These are phyloP conservation scores for Boletus bicolor DNA, from an alignment of 768 basidiomycete genomes.

Conservation along the genomic window DNA sequence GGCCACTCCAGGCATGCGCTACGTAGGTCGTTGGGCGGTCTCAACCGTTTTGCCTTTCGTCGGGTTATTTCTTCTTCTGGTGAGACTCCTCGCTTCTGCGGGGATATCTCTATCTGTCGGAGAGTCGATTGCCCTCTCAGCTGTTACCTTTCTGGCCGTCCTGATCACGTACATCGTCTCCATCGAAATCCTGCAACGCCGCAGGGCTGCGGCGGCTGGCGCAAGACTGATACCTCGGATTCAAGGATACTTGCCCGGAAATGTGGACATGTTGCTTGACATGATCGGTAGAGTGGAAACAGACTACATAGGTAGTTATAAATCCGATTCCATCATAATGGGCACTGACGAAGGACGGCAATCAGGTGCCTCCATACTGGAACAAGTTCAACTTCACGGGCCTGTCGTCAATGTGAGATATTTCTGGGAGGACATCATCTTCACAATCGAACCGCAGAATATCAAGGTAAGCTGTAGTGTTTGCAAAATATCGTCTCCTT, in stretches of 20 bases:
- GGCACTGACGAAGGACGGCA: background rate
- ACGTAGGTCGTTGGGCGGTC: conserved; percentile 13
- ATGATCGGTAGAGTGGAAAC: conserved; percentile 19
- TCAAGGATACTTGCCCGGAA: conserved; percentile 34
- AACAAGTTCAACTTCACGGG: conserved; percentile 26
- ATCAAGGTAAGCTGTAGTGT: conserved; percentile 30
- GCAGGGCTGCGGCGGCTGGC: conserved; percentile 20
- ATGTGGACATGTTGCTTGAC: conserved; percentile 31
- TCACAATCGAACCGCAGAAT: conserved; percentile 52
- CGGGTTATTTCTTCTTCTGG: conserved; percentile 13
- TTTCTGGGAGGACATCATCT: conserved; percentile 46
- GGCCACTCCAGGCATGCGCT: conserved; percentile 25
- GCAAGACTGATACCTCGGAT: conserved; percentile 32
- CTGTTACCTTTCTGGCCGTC: background rate
- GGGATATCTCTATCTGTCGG: conserved; percentile 12
- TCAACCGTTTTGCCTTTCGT: conserved; percentile 13
- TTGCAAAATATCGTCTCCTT: background rate
- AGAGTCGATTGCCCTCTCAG: conserved; percentile 5
- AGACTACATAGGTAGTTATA: conserved; percentile 36
- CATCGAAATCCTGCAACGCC: conserved; percentile 7
- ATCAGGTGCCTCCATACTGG: conserved; percentile 25
- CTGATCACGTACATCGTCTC: background rate
- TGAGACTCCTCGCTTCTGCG: conserved; percentile 3
- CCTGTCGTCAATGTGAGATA: conserved; percentile 41
- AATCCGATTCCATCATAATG: background rate